Conservation (phyloP, 2,329 filamentous ascomycete species). For the Claviceps paspali region DNA sequence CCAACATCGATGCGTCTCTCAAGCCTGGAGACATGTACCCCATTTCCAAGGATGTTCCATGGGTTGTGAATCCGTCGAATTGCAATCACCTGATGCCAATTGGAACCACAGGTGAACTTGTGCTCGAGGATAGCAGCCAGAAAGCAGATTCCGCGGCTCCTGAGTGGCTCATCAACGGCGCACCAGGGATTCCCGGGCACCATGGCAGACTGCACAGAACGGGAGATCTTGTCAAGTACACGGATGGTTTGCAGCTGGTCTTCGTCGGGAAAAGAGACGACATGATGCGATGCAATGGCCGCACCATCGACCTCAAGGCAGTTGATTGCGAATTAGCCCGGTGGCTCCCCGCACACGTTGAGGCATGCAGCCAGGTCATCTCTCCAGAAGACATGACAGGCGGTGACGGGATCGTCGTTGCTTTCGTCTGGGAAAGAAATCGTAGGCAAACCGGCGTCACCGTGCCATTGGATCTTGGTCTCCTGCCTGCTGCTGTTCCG, state of each 20-base stretch:
- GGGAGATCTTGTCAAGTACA: slow-evolving; percentile 13
- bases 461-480: not conserved
- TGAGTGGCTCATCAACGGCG: slow-evolving; percentile 11
- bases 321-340: slow-evolving; percentile 11
- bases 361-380: slow-evolving; percentile 9
- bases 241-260: slow-evolving; percentile 11
- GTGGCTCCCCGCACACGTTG: slow-evolving; percentile 8
- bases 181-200: slow-evolving; percentile 8
- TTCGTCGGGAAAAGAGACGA: slow-evolving; percentile 12
- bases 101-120: slow-evolving; percentile 19
- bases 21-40: slow-evolving; percentile 11
- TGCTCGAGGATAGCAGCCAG: slow-evolving; percentile 20
- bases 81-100: slow-evolving; percentile 14
- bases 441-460: not conserved
- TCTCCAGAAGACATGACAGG: slow-evolving; percentile 7
- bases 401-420: not conserved
- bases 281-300: slow-evolving; percentile 11
- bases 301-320: slow-evolving; percentile 11
- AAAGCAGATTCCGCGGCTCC: slow-evolving; percentile 8
- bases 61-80: slow-evolving; percentile 15
- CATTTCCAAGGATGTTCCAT: slow-evolving; percentile 10
- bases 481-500: slow-evolving; percentile 3
- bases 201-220: slow-evolving; percentile 12
- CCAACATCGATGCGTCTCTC: slow-evolving; percentile 6
- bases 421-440: not conserved